A percentile compares a stretch with the other conserved stretches of the same genome.
Conservation (phyloP, 2,329 filamentous ascomycete genomes). For the Penicillium brasilianum region DNA sequence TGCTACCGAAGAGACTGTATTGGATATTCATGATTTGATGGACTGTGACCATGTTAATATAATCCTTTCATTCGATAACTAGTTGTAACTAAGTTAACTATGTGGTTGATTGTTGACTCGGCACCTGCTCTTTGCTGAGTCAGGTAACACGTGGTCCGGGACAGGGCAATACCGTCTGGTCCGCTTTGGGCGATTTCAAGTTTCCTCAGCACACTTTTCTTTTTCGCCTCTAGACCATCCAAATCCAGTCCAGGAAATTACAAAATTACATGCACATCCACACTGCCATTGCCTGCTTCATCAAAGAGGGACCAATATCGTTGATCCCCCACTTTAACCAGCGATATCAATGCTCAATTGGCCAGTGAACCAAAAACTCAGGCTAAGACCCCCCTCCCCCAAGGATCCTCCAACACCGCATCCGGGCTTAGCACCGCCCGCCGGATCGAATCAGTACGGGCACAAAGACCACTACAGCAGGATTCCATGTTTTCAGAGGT, state of each 20-base stretch:
- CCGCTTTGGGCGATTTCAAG: not conserved
- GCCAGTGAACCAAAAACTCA: not conserved
- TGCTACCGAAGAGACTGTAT: not conserved
- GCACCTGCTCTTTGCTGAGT: not conserved
- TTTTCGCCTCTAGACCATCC: not conserved
- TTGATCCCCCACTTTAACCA: not conserved
- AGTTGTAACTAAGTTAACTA: no score
- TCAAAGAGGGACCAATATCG: not conserved
- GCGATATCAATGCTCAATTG: slow-evolving; percentile 3
- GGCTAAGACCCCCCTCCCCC: not conserved
- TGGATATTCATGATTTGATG: no score
- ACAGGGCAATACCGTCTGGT: not conserved
- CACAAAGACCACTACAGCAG: slow-evolving; percentile 8
- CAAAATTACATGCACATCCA: not conserved
- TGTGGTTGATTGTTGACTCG: not conserved
- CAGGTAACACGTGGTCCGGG: not conserved
- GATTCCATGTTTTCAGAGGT: not conserved
- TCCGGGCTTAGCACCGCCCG: not conserved
- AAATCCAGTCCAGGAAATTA: not conserved
- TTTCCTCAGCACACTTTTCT: not conserved
- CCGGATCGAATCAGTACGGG: slow-evolving; percentile 15
- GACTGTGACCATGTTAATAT: not conserved
- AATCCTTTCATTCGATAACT: no score
- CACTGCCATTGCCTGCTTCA: not conserved
- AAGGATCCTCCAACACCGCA: slow-evolving; percentile 4